Evolutionary conservation across 371 early-diverging fungal species (phyloP), one percentile per base, ranked within the genome.

Genomic region (Smittium mucronatum): DNA sequence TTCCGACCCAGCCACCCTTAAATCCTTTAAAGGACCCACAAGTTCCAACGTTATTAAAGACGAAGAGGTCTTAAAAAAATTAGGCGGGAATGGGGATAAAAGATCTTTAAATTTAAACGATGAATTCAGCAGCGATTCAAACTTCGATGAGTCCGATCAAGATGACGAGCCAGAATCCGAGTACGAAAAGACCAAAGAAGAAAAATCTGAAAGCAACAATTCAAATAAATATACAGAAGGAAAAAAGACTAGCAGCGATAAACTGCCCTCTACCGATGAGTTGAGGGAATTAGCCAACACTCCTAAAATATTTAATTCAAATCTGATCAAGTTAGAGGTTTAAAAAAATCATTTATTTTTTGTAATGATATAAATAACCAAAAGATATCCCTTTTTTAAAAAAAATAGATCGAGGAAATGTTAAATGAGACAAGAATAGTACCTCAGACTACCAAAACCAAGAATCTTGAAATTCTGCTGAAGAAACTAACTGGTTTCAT

Each of bases 251-350:
- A 8, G 5, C 30, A 30, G 15, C 25, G 64, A 64, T 30, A 30
- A 31, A 2, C 74, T 84, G 34, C 89, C 90, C 2, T 85, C 88
- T 2, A 82, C 79, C 64, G 90, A 90, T n/a, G 97, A 96, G 79
- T 83, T 95, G 34, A 89, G 89, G 73, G 86, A 85, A 47, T 76
- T 94, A 64, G 88, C 87, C 75, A 89, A 93, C 64, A 88, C 91
- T 0, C 82, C 88, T 1, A 88, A 91, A 66, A 78, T 93, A 60
- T 93, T 87, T 81, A 92, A 92, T 70, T 90, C 93, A 31, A 95
- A 95, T 76, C 83, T 96, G 61, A 93, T 95, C 81, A 91, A 89
- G 75, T 79, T 95, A 63, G 92, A 95, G 85, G 59, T 59, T 21
- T n/a, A n/a, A n/a, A n/a, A n/a, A n/a, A n/a, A n/a, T n/a, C n/a